Percentiles rank a stretch among this genome's conserved stretches.
phyloP scores from a whole-genome alignment of 2,329 filamentous ascomycete genomes.

The Exophiala spinifera region DNA sequence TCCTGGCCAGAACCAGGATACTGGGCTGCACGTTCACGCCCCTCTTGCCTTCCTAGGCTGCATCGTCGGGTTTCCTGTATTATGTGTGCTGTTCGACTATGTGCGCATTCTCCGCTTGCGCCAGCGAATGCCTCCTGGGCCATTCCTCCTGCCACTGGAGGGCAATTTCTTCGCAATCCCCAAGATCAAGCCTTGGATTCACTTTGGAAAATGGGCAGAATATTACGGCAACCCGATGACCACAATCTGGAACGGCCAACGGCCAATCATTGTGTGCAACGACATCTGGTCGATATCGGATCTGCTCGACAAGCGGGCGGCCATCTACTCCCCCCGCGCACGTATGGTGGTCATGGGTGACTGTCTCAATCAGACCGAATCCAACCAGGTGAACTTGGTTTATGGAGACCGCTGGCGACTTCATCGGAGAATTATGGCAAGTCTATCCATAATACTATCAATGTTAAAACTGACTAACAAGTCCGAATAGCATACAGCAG shows the following conservation, averaged over 20 bases:
- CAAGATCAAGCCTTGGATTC: constrained; percentile 55
- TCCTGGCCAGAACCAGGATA: no score
- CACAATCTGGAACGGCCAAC: constrained; percentile 54
- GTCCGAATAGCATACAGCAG: no score
- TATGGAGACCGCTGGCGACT: constrained; percentile 39
- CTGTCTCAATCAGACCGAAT: constrained; percentile 33
- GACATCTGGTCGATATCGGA: constrained; percentile 35
- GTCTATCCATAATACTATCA: no score
- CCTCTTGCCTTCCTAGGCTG: no score
- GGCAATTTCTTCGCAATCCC: constrained; percentile 56
- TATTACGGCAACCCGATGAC: constrained; percentile 50
- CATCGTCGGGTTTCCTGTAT: no score
- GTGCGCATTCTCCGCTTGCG: constrained; percentile 10
- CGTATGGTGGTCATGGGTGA: constrained; percentile 20
- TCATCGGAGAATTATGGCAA: constrained; percentile 41
- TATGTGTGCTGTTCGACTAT: background rate
- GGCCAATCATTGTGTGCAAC: constrained; percentile 37
- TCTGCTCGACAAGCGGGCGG: constrained; percentile 35
- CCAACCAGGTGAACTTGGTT: constrained; percentile 45
- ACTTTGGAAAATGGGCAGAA: constrained; percentile 54
- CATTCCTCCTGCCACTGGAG: constrained; percentile 52
- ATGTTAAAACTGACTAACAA: no score
- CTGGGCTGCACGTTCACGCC: no score
- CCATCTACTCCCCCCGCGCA: constrained; percentile 34
- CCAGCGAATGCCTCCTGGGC: constrained; percentile 48